Conservation (phyloP, 129 eudicot genomes). For the Helichrysum umbraculigerum region DNA sequence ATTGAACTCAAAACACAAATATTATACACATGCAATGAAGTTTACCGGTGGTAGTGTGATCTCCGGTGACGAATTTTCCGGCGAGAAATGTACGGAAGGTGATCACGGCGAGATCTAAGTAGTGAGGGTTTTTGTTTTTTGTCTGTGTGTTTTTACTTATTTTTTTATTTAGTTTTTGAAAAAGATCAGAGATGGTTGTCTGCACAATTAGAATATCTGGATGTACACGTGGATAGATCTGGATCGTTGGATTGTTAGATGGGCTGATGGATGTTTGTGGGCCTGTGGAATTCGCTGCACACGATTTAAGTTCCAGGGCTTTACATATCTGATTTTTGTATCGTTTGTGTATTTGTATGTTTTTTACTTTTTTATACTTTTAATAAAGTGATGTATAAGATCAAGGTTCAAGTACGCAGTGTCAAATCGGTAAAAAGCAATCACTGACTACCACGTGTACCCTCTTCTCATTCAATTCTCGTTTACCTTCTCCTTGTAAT, state of each 20-base stretch:
- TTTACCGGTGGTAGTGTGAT: constrained; percentile 23
- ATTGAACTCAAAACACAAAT: no score
- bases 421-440: no score
- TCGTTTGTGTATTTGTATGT: no score
- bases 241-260: constrained; percentile 16
- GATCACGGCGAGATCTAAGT: constrained; percentile 45
- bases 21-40: background rate
- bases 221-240: constrained; percentile 39
- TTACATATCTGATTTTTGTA: no score
- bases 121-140: constrained; percentile 21
- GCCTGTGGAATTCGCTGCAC: no score
- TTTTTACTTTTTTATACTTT: no score
- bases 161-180: constrained; percentile 21
- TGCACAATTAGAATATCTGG: constrained; percentile 16
- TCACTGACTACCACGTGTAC: no score
- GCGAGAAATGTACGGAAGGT: constrained; percentile 37
- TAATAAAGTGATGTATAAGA: no score
- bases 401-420: no score
- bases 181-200: constrained; percentile 26
- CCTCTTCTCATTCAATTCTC: no score
- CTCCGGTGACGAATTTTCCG: constrained; percentile 30
- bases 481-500: no score
- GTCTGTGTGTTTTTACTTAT: background rate
- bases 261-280: background rate
- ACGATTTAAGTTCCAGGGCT: no score